Evolutionary conservation across 1,284 basidiomycete genomes (phyloP), one percentile per base, ranked within the genome.

Genomic region (Naganishia cerealis): DNA sequence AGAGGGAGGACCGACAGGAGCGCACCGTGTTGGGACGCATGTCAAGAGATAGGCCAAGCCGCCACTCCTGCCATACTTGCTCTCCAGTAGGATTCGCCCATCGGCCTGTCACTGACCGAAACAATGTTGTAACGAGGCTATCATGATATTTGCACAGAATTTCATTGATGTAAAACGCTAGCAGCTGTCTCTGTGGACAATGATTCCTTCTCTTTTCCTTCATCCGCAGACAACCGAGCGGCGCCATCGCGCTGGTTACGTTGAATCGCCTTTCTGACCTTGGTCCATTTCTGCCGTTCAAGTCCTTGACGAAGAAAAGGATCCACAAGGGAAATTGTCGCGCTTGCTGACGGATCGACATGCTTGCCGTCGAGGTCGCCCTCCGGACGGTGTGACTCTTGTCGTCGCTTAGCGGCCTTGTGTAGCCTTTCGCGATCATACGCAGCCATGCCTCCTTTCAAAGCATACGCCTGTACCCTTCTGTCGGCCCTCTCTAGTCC

Each of bases 261-360:
- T 16, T 40, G 24, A 24, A 63, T 63, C 2, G 61, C 50, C 40
- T 63, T 50, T 26, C 61, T 12, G 12, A 63, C 61, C 54, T 40
- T 38, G 18, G 50, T 50, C 61, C 61, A 63, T 54, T 63, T 63
- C 24, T 38, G 50, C 26, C 61, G 50, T 24, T 63, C 61, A 9
- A 42, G 26, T 38, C 61, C 61, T 42, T 54, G 50, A 15, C 50
- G 33, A 1, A 24, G 61, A 38, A 63, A 63, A 39, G 43, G 21
- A 52, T 63, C 61, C 36, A 4, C 38, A 24, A 50, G 46, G n/a
- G 21, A 18, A 50, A 9, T n/a, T 24, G n/a, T 50, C 7, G n/a
- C 29, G 29, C 29, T 50, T 50, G 24, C 46, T 5, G 46, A 9
- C 3, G 10, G n/a, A 46, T 15, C 13, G 43, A 15, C n/a, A 15